phyloP scores from a whole-genome alignment of 2,329 filamentous ascomycete species.

The Aureobasidium musti region DNA sequence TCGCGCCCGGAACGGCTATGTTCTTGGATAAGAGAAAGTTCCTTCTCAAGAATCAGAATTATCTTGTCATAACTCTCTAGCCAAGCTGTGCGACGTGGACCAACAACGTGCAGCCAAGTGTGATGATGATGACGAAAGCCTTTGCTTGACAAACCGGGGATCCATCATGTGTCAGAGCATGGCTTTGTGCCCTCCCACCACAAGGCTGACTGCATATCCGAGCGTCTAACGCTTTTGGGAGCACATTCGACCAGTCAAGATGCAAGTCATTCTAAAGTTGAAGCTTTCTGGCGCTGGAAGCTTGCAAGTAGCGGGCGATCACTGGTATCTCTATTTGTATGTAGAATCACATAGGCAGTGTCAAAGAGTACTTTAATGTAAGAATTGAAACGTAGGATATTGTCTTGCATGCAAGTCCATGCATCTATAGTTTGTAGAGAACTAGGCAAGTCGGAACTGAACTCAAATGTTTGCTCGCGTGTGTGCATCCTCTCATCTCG shows the following conservation, averaged over 20 bases:
- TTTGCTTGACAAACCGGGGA: not conserved
- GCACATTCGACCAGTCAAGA: not conserved
- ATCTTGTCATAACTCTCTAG: not conserved
- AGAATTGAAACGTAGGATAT: not conserved
- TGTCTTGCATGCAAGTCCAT: not conserved
- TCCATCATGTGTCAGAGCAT: slow-evolving; percentile 13
- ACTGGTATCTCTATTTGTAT: not conserved
- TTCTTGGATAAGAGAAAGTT: too few relatives aligned
- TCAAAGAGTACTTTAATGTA: not conserved
- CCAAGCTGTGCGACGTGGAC: slow-evolving; percentile 19
- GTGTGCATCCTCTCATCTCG: not conserved
- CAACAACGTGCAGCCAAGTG: slow-evolving; percentile 17
- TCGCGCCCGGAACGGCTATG: not conserved
- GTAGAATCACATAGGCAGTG: not conserved
- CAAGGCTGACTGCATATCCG: slow-evolving; percentile 1
- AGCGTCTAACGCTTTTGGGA: not conserved
- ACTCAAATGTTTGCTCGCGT: not conserved
- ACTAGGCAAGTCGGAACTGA: not conserved
- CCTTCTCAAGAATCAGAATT: not conserved
- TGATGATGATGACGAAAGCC: slow-evolving; percentile 19
- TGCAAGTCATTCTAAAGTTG: not conserved
- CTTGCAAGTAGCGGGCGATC: not conserved
- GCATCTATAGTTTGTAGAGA: slow-evolving; percentile 5
- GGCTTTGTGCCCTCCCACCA: not conserved
- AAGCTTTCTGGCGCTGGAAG: not conserved